These are phyloP conservation scores for Beauveria medogensis DNA, from an alignment of 2,329 filamentous ascomycete genomes.

Conservation along the genomic window DNA sequence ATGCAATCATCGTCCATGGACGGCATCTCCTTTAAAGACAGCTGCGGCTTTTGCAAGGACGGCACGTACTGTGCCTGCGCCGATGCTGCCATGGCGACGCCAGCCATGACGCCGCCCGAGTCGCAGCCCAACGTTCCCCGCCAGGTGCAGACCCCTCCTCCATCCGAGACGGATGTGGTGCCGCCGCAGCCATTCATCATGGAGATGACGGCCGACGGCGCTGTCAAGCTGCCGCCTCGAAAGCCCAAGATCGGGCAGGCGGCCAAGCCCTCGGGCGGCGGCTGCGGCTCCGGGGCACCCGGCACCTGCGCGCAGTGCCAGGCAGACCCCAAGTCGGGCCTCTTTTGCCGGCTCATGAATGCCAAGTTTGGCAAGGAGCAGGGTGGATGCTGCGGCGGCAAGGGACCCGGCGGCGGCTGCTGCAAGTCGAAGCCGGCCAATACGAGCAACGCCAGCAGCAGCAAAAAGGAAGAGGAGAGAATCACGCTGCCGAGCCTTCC, in stretches of 20 bases:
- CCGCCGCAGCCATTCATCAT: constrained; percentile 40
- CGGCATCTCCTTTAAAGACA: constrained; percentile 48
- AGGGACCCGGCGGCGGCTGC: constrained; percentile 54
- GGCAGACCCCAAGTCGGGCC: constrained; percentile 67
- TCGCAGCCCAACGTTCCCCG: constrained; percentile 33
- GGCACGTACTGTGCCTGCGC: constrained; percentile 78
- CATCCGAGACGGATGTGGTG: constrained; percentile 52
- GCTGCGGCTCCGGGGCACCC: constrained; percentile 60
- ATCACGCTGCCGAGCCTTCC: constrained; percentile 29
- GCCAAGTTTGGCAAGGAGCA: constrained; percentile 48
- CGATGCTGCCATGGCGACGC: constrained; percentile 41
- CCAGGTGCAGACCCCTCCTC: constrained; percentile 49
- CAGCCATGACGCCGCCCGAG: constrained; percentile 32
- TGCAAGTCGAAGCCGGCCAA: constrained; percentile 42
- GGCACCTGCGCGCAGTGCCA: constrained; percentile 74
- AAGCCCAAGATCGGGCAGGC: constrained; percentile 23
- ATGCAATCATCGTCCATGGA: constrained; percentile 29
- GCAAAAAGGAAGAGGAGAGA: constrained; percentile 20
- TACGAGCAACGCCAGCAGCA: constrained; percentile 14
- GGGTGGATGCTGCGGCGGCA: constrained; percentile 54
- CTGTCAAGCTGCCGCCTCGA: constrained; percentile 48
- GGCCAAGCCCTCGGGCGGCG: constrained; percentile 21
- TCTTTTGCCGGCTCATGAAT: constrained; percentile 76
- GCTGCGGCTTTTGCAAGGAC: constrained; percentile 76
- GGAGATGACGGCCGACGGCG: constrained; percentile 52